Percentiles rank a stretch among this genome's conserved stretches.
phyloP scores from a whole-genome alignment of 2,329 filamentous ascomycete genomes.

The Colletotrichum lentis region DNA sequence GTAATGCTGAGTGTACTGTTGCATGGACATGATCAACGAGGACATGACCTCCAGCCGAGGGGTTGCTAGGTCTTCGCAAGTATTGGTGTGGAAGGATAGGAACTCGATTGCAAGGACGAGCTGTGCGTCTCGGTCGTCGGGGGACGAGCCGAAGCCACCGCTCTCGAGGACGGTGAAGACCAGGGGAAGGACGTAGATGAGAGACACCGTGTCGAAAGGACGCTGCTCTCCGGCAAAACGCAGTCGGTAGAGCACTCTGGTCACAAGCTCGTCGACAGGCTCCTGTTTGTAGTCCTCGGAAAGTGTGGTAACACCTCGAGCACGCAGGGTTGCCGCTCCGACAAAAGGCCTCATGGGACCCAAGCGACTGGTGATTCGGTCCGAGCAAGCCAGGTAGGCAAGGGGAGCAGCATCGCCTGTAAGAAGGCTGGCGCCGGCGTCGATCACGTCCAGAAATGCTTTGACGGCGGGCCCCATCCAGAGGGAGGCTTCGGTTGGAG shows the following conservation, averaged over 20 bases:
- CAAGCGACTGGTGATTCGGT: slow-evolving; percentile 76
- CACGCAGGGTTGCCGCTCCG: slow-evolving; percentile 84
- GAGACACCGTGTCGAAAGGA: slow-evolving; percentile 87
- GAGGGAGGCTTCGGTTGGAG: slow-evolving; percentile 84
- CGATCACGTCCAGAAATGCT: slow-evolving; percentile 76
- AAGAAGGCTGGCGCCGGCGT: slow-evolving; percentile 81
- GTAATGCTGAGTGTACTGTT: slow-evolving; percentile 90
- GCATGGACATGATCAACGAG: slow-evolving; percentile 81
- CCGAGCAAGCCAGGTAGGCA: slow-evolving; percentile 81
- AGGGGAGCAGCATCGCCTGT: slow-evolving; percentile 80
- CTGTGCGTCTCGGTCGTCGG: slow-evolving; percentile 88
- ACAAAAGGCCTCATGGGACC: slow-evolving; percentile 82
- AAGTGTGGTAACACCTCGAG: slow-evolving; percentile 76
- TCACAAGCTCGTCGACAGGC: slow-evolving; percentile 83
- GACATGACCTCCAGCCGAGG: slow-evolving; percentile 78
- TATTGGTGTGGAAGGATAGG: slow-evolving; percentile 84
- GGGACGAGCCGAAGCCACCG: slow-evolving; percentile 76
- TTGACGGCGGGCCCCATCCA: slow-evolving; percentile 89
- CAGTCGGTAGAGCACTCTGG: slow-evolving; percentile 87
- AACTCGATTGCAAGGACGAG: slow-evolving; percentile 89
- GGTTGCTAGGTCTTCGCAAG: slow-evolving; percentile 76
- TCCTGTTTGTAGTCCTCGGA: slow-evolving; percentile 78
- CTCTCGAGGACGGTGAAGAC: slow-evolving; percentile 79
- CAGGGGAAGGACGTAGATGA: slow-evolving; percentile 87
- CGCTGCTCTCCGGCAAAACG: slow-evolving; percentile 91